phyloP scores from a whole-genome alignment of 345 rosid species.

The Pugionium cornutum region DNA sequence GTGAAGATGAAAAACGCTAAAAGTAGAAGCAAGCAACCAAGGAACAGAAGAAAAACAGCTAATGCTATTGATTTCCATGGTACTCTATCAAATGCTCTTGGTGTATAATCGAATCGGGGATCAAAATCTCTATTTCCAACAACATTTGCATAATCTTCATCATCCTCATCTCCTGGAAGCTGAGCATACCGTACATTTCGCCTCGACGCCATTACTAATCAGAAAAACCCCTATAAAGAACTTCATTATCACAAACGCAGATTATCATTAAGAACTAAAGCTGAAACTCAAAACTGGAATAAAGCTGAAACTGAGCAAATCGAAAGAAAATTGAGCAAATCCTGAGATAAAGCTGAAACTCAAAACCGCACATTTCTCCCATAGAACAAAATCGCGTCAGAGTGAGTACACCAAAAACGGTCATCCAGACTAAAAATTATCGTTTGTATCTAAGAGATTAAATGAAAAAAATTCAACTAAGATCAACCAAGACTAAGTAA shows the following conservation, averaged over 20 bases:
- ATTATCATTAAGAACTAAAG: neutral
- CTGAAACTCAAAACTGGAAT: too few relatives aligned
- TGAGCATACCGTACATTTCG: conserved; percentile 53
- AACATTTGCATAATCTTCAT: conserved; percentile 41
- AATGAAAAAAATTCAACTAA: neutral
- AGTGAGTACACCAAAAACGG: neutral
- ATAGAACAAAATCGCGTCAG: neutral
- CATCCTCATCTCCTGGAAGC: conserved; percentile 60
- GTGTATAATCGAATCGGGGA: conserved; percentile 74
- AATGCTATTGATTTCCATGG: conserved; percentile 86
- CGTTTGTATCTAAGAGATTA: neutral
- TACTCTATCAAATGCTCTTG: conserved; percentile 58
- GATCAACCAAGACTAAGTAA: neutral
- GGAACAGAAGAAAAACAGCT: conserved; percentile 65
- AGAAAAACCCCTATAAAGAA: neutral
- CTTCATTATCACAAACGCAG: neutral
- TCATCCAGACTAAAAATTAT: neutral
- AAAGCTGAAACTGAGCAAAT: too few relatives aligned
- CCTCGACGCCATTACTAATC: conserved; percentile 58
- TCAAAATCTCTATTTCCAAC: conserved; percentile 44
- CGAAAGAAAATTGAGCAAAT: neutral
- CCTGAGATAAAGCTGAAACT: neutral
- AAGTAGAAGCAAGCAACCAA: conserved; percentile 70
- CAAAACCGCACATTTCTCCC: neutral
- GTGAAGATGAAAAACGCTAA: conserved; percentile 68